phyloP scores from a whole-genome alignment of 1,284 basidiomycete genomes.

The Abortiporus biennis region DNA sequence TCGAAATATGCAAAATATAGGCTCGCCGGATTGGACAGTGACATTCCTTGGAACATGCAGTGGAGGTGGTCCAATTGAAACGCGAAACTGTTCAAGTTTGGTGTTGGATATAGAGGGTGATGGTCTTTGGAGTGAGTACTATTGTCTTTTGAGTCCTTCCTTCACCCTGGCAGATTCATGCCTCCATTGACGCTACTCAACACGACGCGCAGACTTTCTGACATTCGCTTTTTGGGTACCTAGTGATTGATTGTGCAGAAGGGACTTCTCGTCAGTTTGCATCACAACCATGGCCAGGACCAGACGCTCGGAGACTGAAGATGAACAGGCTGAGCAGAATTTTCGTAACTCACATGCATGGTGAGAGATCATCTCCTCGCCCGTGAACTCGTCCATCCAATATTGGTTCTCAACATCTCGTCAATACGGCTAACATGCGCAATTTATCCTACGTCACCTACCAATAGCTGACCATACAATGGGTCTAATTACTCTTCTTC shows the following conservation, averaged over 20 bases:
- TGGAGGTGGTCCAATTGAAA: conserved; percentile 64
- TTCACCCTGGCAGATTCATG: background rate
- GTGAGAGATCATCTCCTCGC: conserved; percentile 25
- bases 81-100: conserved; percentile 68
- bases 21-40: no score
- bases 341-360: conserved; percentile 90
- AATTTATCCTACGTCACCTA: background rate
- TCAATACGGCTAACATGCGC: conserved; percentile 1
- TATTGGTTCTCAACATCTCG: conserved; percentile 5
- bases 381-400: conserved; percentile 4
- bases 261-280: conserved; percentile 64
- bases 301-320: conserved; percentile 31
- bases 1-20: no score
- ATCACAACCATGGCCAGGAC: conserved; percentile 23
- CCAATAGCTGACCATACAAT: conserved; percentile 74
- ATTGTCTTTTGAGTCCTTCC: no score
- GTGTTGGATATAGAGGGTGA: conserved; percentile 50
- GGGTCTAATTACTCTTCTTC: conserved; percentile 72
- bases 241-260: conserved; percentile 87
- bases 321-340: conserved; percentile 61
- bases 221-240: background rate
- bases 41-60: conserved; percentile 74
- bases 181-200: background rate
- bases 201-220: background rate
- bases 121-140: conserved; percentile 58